Base-by-base conservation (phyloP, 768 basidiomycete genomes). In the Mycena rosella region DNA sequence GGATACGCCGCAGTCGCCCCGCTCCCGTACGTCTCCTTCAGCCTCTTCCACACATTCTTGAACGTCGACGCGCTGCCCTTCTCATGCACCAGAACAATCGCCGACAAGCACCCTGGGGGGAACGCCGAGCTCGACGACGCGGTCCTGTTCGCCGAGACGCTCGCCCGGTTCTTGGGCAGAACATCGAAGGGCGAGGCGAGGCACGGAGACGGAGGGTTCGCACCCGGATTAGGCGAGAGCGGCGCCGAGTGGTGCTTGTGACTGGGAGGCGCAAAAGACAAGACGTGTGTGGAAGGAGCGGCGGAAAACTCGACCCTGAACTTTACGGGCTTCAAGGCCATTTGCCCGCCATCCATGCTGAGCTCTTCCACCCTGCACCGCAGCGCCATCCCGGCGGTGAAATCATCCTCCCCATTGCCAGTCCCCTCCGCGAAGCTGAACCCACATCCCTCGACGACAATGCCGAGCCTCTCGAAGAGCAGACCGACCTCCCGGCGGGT, bases 1-100 rank as follows among this genome's bases (percentile, higher is more conserved):
- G 73, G 76, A 74, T 78, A 77, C 44, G 72, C 70, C 63, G 77
- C 65, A 62, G 68, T 75, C 64, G 64, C 77, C 10, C 52, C 67
- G 76, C 77, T 73, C 38, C 79, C 82, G 88, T 94, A 96, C 69
- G 88, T 86, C 44, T 89, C 88, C 74, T 90, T 87, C 71, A 96
- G 77, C 70, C 87, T 86, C 74, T 87, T 87, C 83, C 91, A 94
- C 14, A 96, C 83, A 7, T 85, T 81, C 78, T 90, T 91, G 83
- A 98, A 97, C 51, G 93, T 91, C 60, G 94, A 91, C 75, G 92
- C 85, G 8, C 95, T 94, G 27, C 96, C 96, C 78, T 96, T 98
- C 83, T 98, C 96, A 70, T 94, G 90, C 26, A 93, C 86, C 72
- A 99, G 81, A 60, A 90, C 89, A 67, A 96, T 86, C 47, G 88